Percentiles rank a stretch among this genome's conserved stretches.
phyloP scores from a whole-genome alignment of 345 rosid species.

The Lenwebbia sp. region DNA sequence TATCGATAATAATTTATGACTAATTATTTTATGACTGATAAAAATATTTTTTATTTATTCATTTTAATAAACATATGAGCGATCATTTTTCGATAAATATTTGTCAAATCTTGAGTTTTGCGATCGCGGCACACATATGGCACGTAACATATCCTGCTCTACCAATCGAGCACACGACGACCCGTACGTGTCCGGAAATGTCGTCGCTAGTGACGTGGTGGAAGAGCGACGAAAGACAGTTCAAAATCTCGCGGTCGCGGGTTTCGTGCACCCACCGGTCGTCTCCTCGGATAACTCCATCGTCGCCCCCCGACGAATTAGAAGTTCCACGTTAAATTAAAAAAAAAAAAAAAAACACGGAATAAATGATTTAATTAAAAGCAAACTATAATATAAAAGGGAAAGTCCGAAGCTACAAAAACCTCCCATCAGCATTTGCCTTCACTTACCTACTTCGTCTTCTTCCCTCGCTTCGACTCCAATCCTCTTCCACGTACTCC shows the following conservation, averaged over 20 bases:
- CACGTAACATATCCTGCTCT: too few relatives aligned
- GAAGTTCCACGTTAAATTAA: background rate
- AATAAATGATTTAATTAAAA: background rate
- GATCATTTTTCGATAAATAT: too few relatives aligned
- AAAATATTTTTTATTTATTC: too few relatives aligned
- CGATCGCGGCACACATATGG: too few relatives aligned
- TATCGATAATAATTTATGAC: too few relatives aligned
- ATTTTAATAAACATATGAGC: too few relatives aligned
- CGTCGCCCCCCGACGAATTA: too few relatives aligned
- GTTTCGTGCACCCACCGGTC: background rate
- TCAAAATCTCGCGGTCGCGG: background rate
- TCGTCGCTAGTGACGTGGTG: background rate
- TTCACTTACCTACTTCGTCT: background rate
- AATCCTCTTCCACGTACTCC: background rate
- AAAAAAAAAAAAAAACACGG: background rate
- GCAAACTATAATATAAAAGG: rapidly evolving
- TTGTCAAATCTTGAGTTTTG: too few relatives aligned
- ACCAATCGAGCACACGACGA: too few relatives aligned
- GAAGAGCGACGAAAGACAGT: background rate
- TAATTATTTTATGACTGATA: too few relatives aligned
- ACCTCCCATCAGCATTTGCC: background rate
- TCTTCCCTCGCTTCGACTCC: background rate
- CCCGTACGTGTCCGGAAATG: background rate
- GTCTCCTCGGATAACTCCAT: background rate
- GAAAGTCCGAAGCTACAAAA: background rate